Evolutionary conservation across 2,329 filamentous ascomycete species (phyloP).

Genomic region (Domatiomyces catenatus): DNA sequence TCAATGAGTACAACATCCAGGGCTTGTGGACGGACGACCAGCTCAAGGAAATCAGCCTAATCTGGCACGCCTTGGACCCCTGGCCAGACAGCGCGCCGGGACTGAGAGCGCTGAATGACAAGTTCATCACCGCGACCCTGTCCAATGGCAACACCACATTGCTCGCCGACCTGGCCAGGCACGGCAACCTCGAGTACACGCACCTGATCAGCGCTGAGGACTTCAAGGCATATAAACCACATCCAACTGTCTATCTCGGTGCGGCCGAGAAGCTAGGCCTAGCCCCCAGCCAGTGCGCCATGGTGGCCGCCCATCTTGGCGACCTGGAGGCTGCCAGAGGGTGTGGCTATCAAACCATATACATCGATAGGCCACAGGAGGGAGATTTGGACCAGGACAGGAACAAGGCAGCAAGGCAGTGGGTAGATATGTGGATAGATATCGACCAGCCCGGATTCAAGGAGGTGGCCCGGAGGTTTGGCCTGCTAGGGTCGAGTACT

Average conservation of each 20-base stretch:
- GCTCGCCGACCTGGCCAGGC: constrained; percentile 47
- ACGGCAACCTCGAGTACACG: constrained; percentile 47
- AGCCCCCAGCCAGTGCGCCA: constrained; percentile 44
- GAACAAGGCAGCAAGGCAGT: constrained; percentile 39
- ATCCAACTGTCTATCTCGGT: constrained; percentile 49
- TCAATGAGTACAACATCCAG: constrained; percentile 40
- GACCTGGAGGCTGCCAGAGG: constrained; percentile 53
- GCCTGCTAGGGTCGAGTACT: constrained; percentile 4
- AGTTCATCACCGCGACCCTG: constrained; percentile 48
- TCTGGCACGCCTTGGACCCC: constrained; percentile 58
- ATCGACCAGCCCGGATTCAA: constrained; percentile 37
- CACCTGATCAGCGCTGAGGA: constrained; percentile 51
- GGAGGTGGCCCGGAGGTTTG: constrained; percentile 37
- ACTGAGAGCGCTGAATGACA: constrained; percentile 40
- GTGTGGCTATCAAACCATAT: constrained; percentile 54
- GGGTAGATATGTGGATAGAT: constrained; percentile 49
- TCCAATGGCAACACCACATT: constrained; percentile 59
- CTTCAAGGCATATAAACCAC: constrained; percentile 62
- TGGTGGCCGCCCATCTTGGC: constrained; percentile 57
- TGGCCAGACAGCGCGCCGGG: constrained; percentile 50
- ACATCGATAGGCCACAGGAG: constrained; percentile 54
- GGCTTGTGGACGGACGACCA: constrained; percentile 49
- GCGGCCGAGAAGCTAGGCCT: constrained; percentile 42
- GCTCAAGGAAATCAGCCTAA: constrained; percentile 45
- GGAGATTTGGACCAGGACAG: constrained; percentile 44